Conservation (phyloP, 2,329 filamentous ascomycete genomes). For the Allantophomopsis lycopodina region DNA sequence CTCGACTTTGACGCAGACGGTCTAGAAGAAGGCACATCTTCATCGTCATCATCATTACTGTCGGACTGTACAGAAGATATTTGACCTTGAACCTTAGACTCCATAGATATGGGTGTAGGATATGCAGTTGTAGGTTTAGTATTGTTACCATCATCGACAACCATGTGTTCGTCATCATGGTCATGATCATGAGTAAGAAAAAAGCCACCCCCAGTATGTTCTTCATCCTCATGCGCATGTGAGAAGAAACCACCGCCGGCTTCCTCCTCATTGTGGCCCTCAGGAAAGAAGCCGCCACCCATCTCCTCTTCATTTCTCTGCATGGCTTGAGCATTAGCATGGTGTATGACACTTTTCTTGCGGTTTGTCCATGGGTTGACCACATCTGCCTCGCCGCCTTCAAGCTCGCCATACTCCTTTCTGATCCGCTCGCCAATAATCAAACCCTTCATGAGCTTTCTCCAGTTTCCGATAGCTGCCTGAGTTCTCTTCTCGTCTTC, state of each 20-base stretch:
- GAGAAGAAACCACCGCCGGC: slow-evolving; percentile 14
- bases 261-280: slow-evolving; percentile 36
- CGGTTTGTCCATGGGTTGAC: slow-evolving; percentile 37
- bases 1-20: no score
- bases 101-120: no score
- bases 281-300: slow-evolving; percentile 47
- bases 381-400: slow-evolving; percentile 35
- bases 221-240: slow-evolving; percentile 10
- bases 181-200: no score
- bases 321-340: slow-evolving; percentile 12
- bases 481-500: slow-evolving; percentile 76
- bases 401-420: slow-evolving; percentile 57
- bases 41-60: no score
- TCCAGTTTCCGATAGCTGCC: slow-evolving; percentile 63
- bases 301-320: slow-evolving; percentile 31
- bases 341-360: slow-evolving; percentile 15
- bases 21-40: no score
- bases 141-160: no score
- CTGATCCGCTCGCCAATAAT: slow-evolving; percentile 67
- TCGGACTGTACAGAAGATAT: no score
- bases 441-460: slow-evolving; percentile 75
- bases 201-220: slow-evolving; percentile 8
- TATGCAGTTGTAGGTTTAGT: no score
- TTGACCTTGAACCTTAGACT: no score
- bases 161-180: no score